Evolutionary conservation across 768 basidiomycete genomes (phyloP), one percentile per base, ranked within the genome.

Genomic region (Amanita fuliginea): DNA sequence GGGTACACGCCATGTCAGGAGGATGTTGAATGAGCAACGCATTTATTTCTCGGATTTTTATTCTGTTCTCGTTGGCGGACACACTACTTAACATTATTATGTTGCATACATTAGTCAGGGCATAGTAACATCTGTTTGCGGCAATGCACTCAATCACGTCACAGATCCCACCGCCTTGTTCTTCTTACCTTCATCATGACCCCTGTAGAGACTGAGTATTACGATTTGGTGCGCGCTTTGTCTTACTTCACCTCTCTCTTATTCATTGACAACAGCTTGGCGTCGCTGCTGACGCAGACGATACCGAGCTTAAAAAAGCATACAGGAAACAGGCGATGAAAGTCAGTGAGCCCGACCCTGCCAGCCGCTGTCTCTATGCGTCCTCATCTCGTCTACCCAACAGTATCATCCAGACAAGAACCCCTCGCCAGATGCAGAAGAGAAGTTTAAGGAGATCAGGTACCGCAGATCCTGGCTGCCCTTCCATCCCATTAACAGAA

Each of bases 331-430:
- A 86, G 58, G 93, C 95, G 18, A 94, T 97, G 76, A 86, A 86
- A 76, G 92, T 87, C 50, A 53, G 74, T 67, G 49, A 28, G 33
- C 7, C 32, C 2, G 32, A 32, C 10, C 32, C 32, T 32, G 32
- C 14, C 55, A 26, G 21, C 24, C 43, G 26, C 34, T 39, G 22
- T 3, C 10, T 2, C 22, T 24, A 49, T 2, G 13, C 50, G 41
- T 42, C 24, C 45, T 48, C 35, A 40, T 49, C 24, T 49, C 22
- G 18, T 43, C 40, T 6, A 37, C 19, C 44, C 51, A 24, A 14
- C 56, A 93, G 87, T 95, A 83, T 62, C 93, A 96, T 62, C 94
- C 93, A 4, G 94, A 96, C 68, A 96, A 95, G 76, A 97, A 97
- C 60, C 75, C 80, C 6, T 86, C 89, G 3, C 76, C 81, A n/a